These are phyloP conservation scores for Trypethelium eluteriae DNA, from an alignment of 495 filamentous ascomycete genomes.

Conservation along the genomic window DNA sequence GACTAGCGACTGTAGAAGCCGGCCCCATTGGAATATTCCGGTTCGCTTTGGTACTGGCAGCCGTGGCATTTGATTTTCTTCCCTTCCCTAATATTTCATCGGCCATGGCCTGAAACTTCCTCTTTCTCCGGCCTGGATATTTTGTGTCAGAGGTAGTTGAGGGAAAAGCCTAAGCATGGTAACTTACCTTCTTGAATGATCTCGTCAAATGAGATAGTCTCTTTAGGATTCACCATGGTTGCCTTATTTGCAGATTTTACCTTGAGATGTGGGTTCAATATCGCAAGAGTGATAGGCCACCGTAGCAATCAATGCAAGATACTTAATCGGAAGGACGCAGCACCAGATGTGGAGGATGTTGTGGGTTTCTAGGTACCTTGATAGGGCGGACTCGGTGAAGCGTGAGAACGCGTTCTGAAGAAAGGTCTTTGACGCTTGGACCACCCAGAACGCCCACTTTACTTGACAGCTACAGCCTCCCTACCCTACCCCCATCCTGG, in stretches of 20 bases:
- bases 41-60: constrained; percentile 22
- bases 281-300: no score
- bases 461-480: not conserved
- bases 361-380: no score
- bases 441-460: not conserved
- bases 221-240: constrained; percentile 8
- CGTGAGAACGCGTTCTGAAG: constrained; percentile 7
- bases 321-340: no score
- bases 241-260: no score
- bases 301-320: no score
- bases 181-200: constrained; percentile 22
- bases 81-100: constrained; percentile 59
- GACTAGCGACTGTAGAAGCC: constrained; percentile 56
- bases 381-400: not conserved
- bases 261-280: no score
- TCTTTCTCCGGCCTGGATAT: constrained; percentile 17
- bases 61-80: constrained; percentile 24
- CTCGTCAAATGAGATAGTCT: constrained; percentile 20
- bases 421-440: not conserved
- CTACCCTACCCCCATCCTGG: no score
- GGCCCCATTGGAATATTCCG: constrained; percentile 44
- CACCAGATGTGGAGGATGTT: no score
- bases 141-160: not conserved
- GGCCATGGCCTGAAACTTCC: constrained; percentile 45
- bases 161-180: not conserved